Evolutionary conservation across 179 eudicot genomes (phyloP).

Genomic region (Actinidia arguta): DNA sequence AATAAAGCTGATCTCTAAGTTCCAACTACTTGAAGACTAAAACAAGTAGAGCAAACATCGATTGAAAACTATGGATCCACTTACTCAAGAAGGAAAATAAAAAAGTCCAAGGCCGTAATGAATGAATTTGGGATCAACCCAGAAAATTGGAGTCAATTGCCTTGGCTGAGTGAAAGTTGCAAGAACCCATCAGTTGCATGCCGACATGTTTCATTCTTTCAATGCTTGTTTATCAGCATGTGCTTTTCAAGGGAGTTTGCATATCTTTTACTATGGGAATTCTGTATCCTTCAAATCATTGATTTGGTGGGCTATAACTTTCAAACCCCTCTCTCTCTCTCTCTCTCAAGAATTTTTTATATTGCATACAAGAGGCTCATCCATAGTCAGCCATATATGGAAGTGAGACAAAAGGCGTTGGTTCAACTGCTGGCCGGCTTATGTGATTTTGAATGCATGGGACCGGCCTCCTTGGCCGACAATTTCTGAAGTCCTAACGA

Average conservation of each 20-base stretch:
- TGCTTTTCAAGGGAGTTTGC: neutral
- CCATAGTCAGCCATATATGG: neutral
- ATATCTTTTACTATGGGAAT: neutral
- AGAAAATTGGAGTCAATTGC: neutral
- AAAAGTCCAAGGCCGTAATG: neutral
- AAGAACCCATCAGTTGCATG: neutral
- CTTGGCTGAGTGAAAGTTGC: neutral
- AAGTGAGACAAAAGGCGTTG: neutral
- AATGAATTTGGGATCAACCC: neutral
- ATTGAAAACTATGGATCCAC: too few species aligned
- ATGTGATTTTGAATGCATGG: neutral
- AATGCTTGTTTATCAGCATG: slow-evolving; percentile 3
- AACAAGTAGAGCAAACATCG: neutral
- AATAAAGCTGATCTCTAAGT: too few species aligned
- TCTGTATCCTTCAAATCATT: neutral
- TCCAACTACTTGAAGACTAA: neutral
- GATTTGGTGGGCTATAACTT: slow-evolving; percentile 25
- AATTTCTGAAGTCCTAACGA: neutral
- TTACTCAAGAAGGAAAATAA: neutral
- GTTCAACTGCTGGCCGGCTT: slow-evolving; percentile 1
- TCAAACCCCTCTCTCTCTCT: neutral
- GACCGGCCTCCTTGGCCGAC: neutral
- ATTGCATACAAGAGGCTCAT: neutral
- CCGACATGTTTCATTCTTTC: slow-evolving; percentile 4
- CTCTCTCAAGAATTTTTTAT: neutral